Base-by-base conservation (phyloP, 768 basidiomycete genomes). In the Hericium coralloides region DNA sequence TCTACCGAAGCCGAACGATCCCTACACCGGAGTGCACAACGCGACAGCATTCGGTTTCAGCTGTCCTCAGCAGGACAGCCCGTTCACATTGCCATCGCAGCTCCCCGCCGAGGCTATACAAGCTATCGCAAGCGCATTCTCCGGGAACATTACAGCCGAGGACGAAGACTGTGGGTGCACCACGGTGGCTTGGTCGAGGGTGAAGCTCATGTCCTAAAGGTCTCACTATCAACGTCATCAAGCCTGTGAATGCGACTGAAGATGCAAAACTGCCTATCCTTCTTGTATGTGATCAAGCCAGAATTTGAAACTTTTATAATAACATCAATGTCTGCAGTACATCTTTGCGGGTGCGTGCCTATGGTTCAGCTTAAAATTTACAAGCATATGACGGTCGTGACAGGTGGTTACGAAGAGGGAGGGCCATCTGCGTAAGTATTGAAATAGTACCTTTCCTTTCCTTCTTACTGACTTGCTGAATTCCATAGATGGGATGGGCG, bases 341-440 rank as follows among this genome's bases (percentile, higher is more conserved):
- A 65, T 67, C 26, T 67, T 62, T 41, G 66, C 65, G 22, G 66
- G 66, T 62, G 47, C 25, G 55, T 49, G 26, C 6, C 3, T 10
- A 49, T 12, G 9, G 14, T 9, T 1, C 4, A 17, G 9, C 20
- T 2, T 10, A 17, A 26, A 4, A 10, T 23, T 14, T 23, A 36
- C 25, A 37, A 37, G 10, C 26, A 26, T 31, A 26, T 9, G n/a
- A 15, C 31, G 22, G 39, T 12, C 12, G 10, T 26, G 7, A 15
- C 26, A 70, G 73, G 77, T 45, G 76, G 76, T 3, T 79, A 78
- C 54, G 72, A 75, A 57, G 57, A 74, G 38, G 78, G 77, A 31
- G 31, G 31, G 8, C 31, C 31, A 9, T 31, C 31, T 9, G 31
- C 1, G 31, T 31, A 31, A 31, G 31, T 31, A 8, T 9, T 31